Evolutionary conservation across 2,329 filamentous ascomycete species (phyloP).

Genomic region (Leptographium lundbergii): DNA sequence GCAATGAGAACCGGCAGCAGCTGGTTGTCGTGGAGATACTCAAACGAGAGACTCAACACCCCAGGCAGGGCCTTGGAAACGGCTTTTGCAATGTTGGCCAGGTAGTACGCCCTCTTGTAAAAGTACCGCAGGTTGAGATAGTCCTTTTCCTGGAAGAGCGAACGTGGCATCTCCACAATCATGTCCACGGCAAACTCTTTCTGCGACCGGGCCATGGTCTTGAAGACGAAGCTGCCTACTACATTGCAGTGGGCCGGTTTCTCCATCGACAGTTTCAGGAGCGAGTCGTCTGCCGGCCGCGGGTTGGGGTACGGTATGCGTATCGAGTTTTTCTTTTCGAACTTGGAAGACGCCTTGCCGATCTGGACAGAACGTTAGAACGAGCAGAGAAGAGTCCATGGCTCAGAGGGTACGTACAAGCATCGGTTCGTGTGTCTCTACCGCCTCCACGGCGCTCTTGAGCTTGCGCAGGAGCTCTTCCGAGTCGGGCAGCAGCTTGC

Average conservation of each 20-base stretch:
- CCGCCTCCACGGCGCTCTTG: conserved; percentile 39
- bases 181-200: conserved; percentile 57
- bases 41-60: conserved; percentile 48
- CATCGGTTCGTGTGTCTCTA: conserved; percentile 34
- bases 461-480: conserved; percentile 37
- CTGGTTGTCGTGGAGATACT: conserved; percentile 57
- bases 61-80: conserved; percentile 42
- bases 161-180: conserved; percentile 70
- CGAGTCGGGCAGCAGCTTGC: conserved; percentile 31
- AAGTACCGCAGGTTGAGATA: conserved; percentile 89
- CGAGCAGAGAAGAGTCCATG: background rate
- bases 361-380: conserved; percentile 33
- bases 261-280: conserved; percentile 70
- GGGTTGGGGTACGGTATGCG: conserved; percentile 79
- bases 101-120: conserved; percentile 84
- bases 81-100: conserved; percentile 65
- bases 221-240: conserved; percentile 73
- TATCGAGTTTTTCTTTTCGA: conserved; percentile 56
- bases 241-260: conserved; percentile 73
- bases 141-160: conserved; percentile 85
- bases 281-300: conserved; percentile 58
- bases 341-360: conserved; percentile 50
- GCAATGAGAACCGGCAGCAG: conserved; percentile 55
- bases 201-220: conserved; percentile 57
- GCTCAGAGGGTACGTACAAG: conserved; percentile 28